Evolutionary conservation across 768 basidiomycete species (phyloP).

Genomic region (Rhizopogon roseolus): DNA sequence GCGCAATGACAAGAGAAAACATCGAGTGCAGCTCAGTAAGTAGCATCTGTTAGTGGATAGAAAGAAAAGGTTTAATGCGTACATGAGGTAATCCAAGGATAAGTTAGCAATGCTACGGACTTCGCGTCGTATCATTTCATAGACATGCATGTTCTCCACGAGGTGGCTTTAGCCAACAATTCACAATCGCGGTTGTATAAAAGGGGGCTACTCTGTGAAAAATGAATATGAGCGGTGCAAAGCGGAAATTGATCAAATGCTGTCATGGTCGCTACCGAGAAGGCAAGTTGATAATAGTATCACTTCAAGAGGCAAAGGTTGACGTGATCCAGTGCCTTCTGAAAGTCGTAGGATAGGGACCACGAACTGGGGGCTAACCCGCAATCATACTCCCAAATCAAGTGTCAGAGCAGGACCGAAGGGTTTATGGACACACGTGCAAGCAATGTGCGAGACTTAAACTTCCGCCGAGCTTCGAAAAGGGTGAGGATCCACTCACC

Average conservation of each 20-base stretch:
- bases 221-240: not conserved
- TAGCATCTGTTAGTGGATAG: not conserved
- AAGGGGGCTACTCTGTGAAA: not conserved
- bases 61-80: not conserved
- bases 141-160: not conserved
- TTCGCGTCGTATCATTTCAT: not conserved
- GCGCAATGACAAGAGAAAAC: not conserved
- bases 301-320: not conserved
- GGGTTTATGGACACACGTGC: not conserved
- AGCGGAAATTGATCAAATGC: conserved; percentile 1
- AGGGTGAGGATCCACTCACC: not conserved
- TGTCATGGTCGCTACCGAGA: not conserved
- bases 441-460: not conserved
- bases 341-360: not conserved
- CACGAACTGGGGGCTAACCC: not conserved
- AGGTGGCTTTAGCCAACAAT: not conserved
- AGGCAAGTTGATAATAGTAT: not conserved
- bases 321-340: not conserved
- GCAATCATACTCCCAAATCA: not conserved
- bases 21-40: not conserved
- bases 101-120: not conserved
- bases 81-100: not conserved
- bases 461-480: not conserved
- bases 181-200: not conserved
- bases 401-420: not conserved